These are phyloP conservation scores for Helotiales sp. DNA, from an alignment of 2,329 filamentous ascomycete species.

Conservation along the genomic window DNA sequence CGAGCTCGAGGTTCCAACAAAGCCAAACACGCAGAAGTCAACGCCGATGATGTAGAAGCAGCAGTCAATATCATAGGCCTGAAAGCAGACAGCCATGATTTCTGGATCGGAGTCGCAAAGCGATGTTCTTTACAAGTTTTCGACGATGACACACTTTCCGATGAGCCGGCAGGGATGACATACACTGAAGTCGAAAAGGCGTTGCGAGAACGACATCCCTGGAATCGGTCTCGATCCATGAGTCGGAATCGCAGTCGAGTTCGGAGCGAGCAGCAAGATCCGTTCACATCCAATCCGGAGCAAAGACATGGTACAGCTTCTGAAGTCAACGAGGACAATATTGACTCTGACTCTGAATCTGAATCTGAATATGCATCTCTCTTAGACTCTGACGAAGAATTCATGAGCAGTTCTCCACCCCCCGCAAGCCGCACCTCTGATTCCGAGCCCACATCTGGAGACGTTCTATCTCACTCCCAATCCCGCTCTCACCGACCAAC, in stretches of 20 bases:
- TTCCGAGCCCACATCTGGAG: neutral
- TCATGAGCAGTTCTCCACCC: neutral
- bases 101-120: slow-evolving; percentile 57
- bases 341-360: neutral
- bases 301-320: neutral
- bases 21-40: slow-evolving; percentile 39
- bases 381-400: neutral
- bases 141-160: slow-evolving; percentile 41
- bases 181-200: slow-evolving; percentile 4
- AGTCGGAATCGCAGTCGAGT: slow-evolving; percentile 12
- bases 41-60: slow-evolving; percentile 50
- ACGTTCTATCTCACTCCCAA: neutral
- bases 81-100: slow-evolving; percentile 50
- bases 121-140: slow-evolving; percentile 58
- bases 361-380: neutral
- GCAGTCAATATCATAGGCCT: slow-evolving; percentile 60
- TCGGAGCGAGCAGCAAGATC: neutral
- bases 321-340: neutral
- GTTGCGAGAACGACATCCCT: slow-evolving; percentile 11
- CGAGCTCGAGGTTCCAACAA: slow-evolving; percentile 50
- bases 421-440: neutral
- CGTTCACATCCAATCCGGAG: neutral
- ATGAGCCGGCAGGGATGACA: slow-evolving; percentile 2
- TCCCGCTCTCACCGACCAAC: neutral
- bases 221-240: slow-evolving; percentile 25